Evolutionary conservation across 2,329 filamentous ascomycete species (phyloP).

Genomic region (Shiraia sp.): DNA sequence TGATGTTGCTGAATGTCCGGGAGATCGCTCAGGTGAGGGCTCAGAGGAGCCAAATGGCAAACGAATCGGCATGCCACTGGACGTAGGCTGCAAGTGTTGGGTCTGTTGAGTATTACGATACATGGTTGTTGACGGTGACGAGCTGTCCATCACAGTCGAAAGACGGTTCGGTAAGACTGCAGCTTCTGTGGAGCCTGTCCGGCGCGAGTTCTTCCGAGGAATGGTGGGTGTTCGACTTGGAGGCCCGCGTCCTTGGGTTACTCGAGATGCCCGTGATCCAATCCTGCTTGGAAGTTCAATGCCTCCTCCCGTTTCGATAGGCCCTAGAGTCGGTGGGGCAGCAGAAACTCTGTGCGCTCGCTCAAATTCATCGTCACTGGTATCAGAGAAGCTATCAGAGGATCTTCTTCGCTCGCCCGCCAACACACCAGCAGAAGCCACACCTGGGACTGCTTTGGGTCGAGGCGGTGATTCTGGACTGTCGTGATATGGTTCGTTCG

Average conservation of each 20-base stretch:
- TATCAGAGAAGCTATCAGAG: slow-evolving; percentile 43
- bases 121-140: slow-evolving; percentile 17
- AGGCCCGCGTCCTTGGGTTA: slow-evolving; percentile 19
- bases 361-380: slow-evolving; percentile 49
- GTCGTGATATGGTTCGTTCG: slow-evolving; percentile 57
- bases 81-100: slow-evolving; percentile 32
- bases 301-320: slow-evolving; percentile 61
- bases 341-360: slow-evolving; percentile 51
- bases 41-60: slow-evolving; percentile 44
- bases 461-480: slow-evolving; percentile 47
- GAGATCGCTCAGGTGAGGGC: slow-evolving; percentile 40
- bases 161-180: slow-evolving; percentile 31
- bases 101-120: slow-evolving; percentile 12
- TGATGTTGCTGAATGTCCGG: slow-evolving; percentile 40
- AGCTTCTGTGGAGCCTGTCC: slow-evolving; percentile 34
- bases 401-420: slow-evolving; percentile 47
- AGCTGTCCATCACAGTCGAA: slow-evolving; percentile 31
- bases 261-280: slow-evolving; percentile 60
- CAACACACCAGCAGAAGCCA: slow-evolving; percentile 19
- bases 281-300: slow-evolving; percentile 68
- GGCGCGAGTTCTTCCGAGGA: slow-evolving; percentile 71
- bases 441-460: slow-evolving; percentile 13
- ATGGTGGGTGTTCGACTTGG: slow-evolving; percentile 50
- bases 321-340: slow-evolving; percentile 61
- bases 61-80: slow-evolving; percentile 29